Base-by-base conservation (phyloP, 2,329 filamentous ascomycete species). In the Lecanicillium sp. region DNA sequence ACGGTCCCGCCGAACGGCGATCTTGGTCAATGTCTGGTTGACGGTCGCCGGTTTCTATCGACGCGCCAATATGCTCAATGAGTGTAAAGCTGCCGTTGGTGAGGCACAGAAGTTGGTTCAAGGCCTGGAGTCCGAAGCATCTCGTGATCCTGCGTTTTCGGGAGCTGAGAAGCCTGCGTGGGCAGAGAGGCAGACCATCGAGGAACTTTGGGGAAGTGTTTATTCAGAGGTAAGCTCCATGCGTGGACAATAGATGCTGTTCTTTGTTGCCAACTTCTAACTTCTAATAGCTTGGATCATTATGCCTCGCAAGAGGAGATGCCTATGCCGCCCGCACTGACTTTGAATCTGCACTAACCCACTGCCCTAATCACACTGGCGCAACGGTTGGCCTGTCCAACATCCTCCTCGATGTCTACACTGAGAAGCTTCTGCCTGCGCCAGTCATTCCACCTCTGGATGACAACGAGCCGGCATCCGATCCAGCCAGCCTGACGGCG, bases 1-100 rank as follows among this genome's bases (percentile, higher is more conserved):
- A 45, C 65, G 62, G 46, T 62, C 64, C 20, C 69, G 70, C 38
- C 67, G 73, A 32, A 65, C 60, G 22, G 63, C 64, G 6, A 65
- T 78, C 9, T 57, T 98, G 13, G 67, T 88, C 15, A 83, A 82
- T 47, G 80, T 95, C 22, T 98, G 92, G 92, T 69, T 95, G 8
- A 83, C 92, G 55, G 87, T 95, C 44, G 83, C 87, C 3, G 83
- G 83, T 0, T 80, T 96, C 47, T 98, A 96, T 55, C 78, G 87
- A 19, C 77, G 87, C 38, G 86, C 90, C 7, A 75, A 75, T 8
- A 78, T 94, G 65, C 77, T 78, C 40, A 82, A 89, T 15, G 90
- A 96, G 56, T 80, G 85, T 11, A 77, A 76, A 49, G 85, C 81
- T 37, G 87, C 90, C 6, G 76, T 89, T 19, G 72, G 78, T 9